These are phyloP conservation scores for Dryas drummondii DNA, from an alignment of 306 rosid species.

Conservation along the genomic window DNA sequence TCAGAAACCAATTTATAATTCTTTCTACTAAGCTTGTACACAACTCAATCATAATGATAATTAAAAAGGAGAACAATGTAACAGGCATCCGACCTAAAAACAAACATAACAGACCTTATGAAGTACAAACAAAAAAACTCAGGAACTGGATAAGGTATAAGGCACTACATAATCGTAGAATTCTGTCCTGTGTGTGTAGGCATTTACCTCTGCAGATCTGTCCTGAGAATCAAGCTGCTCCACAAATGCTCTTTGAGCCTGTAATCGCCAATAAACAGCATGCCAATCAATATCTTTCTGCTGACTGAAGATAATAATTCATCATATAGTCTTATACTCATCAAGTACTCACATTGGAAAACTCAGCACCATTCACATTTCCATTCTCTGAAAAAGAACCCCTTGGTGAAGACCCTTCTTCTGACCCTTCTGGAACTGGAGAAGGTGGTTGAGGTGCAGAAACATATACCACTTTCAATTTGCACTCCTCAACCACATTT, in stretches of 20 bases:
- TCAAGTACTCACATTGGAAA: slow-evolving; percentile 52
- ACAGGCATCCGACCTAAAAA: not conserved
- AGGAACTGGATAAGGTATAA: slow-evolving; percentile 1
- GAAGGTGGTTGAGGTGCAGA: slow-evolving; percentile 85
- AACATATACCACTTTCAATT: slow-evolving; percentile 81
- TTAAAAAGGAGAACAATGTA: not conserved
- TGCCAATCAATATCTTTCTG: slow-evolving; percentile 13
- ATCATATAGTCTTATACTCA: slow-evolving; percentile 19
- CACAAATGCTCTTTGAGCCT: slow-evolving; percentile 57
- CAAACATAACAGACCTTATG: not conserved
- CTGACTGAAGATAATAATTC: not conserved
- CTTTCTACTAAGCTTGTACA: not conserved
- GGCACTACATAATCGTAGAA: not conserved
- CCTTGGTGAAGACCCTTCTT: slow-evolving; percentile 88
- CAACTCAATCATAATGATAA: not conserved
- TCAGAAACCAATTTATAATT: not conserved
- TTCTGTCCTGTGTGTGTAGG: not conserved
- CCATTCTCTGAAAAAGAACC: slow-evolving; percentile 74
- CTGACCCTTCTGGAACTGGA: slow-evolving; percentile 89
- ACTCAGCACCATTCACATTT: slow-evolving; percentile 48
- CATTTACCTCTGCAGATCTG: slow-evolving; percentile 73
- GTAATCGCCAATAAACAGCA: slow-evolving; percentile 32
- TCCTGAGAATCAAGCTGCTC: slow-evolving; percentile 52
- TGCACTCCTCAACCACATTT: slow-evolving; percentile 79
- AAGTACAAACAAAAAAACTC: not conserved